Conservation (phyloP, 1,139 yeast genomes). For the Candida sp. region DNA sequence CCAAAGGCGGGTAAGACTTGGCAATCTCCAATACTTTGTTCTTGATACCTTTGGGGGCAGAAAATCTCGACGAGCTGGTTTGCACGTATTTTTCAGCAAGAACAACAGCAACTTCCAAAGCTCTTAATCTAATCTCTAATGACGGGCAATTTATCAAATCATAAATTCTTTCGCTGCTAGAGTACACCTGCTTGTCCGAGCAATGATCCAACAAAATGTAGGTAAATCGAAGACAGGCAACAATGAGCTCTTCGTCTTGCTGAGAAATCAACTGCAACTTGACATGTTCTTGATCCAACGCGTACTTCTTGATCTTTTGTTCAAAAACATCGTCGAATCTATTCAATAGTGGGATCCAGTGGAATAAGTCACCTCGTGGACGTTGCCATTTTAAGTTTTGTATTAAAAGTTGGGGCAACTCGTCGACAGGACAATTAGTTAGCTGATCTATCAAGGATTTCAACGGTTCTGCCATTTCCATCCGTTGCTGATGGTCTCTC, state of each 20-base stretch:
- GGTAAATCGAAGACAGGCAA: conserved; percentile 64
- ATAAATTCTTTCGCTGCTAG: conserved; percentile 67
- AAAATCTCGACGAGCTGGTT: conserved; percentile 43
- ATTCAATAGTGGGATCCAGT: conserved; percentile 81
- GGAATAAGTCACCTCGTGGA: conserved; percentile 73
- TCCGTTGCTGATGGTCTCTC: conserved; percentile 33
- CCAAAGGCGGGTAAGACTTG: conserved; percentile 54
- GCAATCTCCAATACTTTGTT: conserved; percentile 56
- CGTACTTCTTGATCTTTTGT: conserved; percentile 54
- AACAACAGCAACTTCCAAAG: conserved; percentile 66
- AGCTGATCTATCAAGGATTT: conserved; percentile 41
- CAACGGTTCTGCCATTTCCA: conserved; percentile 39
- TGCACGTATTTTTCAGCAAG: conserved; percentile 62
- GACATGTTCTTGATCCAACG: conserved; percentile 50
- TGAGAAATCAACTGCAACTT: conserved; percentile 47
- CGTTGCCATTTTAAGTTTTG: conserved; percentile 57
- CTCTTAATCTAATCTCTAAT: conserved; percentile 60
- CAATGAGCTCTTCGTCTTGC: conserved; percentile 50
- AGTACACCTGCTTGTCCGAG: conserved; percentile 67
- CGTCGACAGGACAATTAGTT: conserved; percentile 28
- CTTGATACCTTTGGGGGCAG: conserved; percentile 47
- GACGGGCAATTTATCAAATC: conserved; percentile 65
- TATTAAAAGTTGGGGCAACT: conserved; percentile 34
- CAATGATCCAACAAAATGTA: conserved; percentile 71
- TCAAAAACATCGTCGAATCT: conserved; percentile 74